A percentile compares a stretch with the other conserved stretches of the same genome.
These are phyloP conservation scores for Prunus salicina DNA, from an alignment of 306 rosid genomes.

Conservation along the genomic window DNA sequence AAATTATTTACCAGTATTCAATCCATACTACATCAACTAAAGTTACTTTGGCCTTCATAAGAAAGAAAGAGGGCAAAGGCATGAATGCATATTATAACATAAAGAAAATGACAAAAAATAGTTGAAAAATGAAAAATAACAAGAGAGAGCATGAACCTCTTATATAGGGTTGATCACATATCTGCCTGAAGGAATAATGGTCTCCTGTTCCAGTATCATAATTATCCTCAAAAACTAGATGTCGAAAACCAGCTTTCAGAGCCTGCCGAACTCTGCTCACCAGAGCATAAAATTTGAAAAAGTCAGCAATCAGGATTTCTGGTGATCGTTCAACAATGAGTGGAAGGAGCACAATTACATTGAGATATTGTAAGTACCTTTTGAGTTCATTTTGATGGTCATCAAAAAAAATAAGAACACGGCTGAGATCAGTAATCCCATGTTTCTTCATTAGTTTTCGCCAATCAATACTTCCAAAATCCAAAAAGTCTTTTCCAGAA, in stretches of 20 bases:
- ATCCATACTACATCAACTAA: neutral
- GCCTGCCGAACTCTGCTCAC: constrained; percentile 75
- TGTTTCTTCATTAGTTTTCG: constrained; percentile 55
- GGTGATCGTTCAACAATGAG: constrained; percentile 2
- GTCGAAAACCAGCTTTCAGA: constrained; percentile 82
- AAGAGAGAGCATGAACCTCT: constrained; percentile 56
- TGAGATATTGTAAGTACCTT: constrained; percentile 49
- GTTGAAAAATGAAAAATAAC: neutral
- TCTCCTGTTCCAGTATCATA: constrained; percentile 99
- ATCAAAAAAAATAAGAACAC: constrained; percentile 86
- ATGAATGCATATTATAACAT: neutral
- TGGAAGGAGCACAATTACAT: constrained; percentile 15
- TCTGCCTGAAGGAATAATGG: constrained; percentile 95
- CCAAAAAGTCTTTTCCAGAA: constrained; percentile 92
- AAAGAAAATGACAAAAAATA: constrained; percentile 3
- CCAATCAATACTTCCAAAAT: constrained; percentile 94
- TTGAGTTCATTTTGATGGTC: constrained; percentile 97
- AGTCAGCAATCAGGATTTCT: constrained; percentile 27
- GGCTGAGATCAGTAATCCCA: constrained; percentile 62
- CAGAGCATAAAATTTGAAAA: constrained; percentile 19
- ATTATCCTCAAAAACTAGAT: constrained; percentile 97
- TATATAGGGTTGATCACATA: constrained; percentile 90
- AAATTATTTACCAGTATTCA: neutral
- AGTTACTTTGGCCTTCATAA: neutral
- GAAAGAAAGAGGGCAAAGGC: neutral